Percentiles rank a stretch among this genome's conserved stretches.
These are phyloP conservation scores for Furcasterigmium furcatum DNA, from an alignment of 2,329 filamentous ascomycete genomes.

Conservation along the genomic window DNA sequence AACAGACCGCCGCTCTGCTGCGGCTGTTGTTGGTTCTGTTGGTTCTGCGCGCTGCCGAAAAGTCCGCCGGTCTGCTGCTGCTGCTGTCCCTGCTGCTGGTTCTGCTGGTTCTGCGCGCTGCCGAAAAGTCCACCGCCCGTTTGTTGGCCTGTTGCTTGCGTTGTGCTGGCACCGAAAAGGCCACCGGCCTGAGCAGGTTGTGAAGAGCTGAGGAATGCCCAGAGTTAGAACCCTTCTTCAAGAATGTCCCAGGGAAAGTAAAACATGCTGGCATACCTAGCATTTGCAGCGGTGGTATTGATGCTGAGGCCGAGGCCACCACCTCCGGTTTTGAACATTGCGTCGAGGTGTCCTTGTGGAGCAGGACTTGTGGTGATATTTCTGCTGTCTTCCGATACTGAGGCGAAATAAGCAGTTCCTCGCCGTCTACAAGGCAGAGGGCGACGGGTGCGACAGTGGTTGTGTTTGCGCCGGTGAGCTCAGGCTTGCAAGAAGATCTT, in stretches of 20 bases:
- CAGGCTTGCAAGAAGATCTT: neutral
- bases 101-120: slow-evolving; percentile 18
- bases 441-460: no score
- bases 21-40: slow-evolving; percentile 16
- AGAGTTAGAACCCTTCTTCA: no score
- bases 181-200: slow-evolving; percentile 29
- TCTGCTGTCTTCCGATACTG: no score
- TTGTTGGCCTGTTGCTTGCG: slow-evolving; percentile 1
- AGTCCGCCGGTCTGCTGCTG: slow-evolving; percentile 6
- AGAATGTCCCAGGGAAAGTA: no score
- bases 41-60: slow-evolving; percentile 8
- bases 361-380: no score
- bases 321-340: slow-evolving; percentile 25
- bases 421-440: no score
- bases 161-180: slow-evolving; percentile 29
- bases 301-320: slow-evolving; percentile 50
- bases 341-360: neutral
- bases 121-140: slow-evolving; percentile 15
- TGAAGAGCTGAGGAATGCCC: slow-evolving; percentile 14
- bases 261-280: slow-evolving; percentile 41
- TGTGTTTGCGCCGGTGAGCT: no score
- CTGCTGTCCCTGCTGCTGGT: slow-evolving; percentile 17
- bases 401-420: no score
- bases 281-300: slow-evolving; percentile 60
- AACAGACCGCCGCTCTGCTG: slow-evolving; percentile 21